phyloP scores from a whole-genome alignment of 176 grass and related monocot genomes.

The Oryza meridionalis region DNA sequence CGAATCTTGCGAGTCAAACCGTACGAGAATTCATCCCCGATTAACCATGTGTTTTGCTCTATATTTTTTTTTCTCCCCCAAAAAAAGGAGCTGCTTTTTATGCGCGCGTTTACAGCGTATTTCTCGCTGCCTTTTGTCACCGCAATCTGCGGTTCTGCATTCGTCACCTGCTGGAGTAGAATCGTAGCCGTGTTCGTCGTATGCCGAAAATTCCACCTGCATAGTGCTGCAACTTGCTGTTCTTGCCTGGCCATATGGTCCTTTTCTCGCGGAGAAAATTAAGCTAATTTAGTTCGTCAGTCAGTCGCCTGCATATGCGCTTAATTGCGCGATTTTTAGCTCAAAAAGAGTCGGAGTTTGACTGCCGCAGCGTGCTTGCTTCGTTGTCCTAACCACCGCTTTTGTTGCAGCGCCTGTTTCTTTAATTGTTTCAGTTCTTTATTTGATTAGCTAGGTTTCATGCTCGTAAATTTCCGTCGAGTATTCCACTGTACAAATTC shows the following conservation, averaged over 20 bases:
- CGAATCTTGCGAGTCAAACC: neutral
- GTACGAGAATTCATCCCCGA: neutral
- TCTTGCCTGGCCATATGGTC: constrained; percentile 33
- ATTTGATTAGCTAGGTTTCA: constrained; percentile 21
- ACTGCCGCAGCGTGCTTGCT: constrained; percentile 33
- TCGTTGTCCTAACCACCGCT: constrained; percentile 38
- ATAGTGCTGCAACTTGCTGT: neutral
- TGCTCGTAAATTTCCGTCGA: constrained; percentile 23
- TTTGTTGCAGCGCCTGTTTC: constrained; percentile 33
- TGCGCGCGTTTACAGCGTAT: neutral
- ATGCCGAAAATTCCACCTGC: neutral
- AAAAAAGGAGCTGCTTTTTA: neutral
- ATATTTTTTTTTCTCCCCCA: neutral
- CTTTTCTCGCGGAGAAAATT: neutral
- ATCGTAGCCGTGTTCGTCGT: neutral
- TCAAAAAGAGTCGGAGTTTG: constrained; percentile 21
- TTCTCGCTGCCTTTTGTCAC: neutral
- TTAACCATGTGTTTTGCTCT: neutral
- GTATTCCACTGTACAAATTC: neutral
- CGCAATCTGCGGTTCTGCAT: constrained; percentile 33
- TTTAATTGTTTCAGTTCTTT: constrained; percentile 13
- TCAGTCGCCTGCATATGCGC: neutral
- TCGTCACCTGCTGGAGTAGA: constrained; percentile 14
- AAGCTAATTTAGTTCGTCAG: constrained; percentile 9
- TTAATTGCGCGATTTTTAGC: constrained; percentile 30